phyloP scores from a whole-genome alignment of 495 filamentous ascomycete genomes.

The Physcia stellaris region DNA sequence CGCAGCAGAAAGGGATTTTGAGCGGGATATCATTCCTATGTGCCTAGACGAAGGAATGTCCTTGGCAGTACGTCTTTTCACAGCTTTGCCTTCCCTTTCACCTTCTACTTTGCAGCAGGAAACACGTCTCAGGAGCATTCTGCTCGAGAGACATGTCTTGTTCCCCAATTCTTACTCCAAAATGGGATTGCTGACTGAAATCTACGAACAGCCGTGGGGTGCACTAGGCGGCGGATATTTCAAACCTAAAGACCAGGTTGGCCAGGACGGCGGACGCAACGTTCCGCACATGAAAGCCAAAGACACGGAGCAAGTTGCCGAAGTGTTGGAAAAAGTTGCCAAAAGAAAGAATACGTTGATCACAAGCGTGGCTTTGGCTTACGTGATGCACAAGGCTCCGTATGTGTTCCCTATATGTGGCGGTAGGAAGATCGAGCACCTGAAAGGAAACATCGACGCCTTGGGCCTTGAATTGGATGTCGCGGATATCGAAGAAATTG shows the following conservation, averaged over 20 bases:
- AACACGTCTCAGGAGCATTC: too few species aligned
- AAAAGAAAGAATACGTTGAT: conserved; percentile 33
- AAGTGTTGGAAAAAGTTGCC: conserved; percentile 43
- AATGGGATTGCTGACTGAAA: too few species aligned
- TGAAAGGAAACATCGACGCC: conserved; percentile 49
- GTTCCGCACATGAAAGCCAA: conserved; percentile 13
- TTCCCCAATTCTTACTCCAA: too few species aligned
- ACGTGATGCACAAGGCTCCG: conserved; percentile 58
- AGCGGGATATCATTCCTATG: conserved; percentile 47
- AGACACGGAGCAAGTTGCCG: conserved; percentile 36
- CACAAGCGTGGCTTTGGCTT: conserved; percentile 54
- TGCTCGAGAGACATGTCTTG: too few species aligned
- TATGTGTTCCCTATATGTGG: conserved; percentile 70
- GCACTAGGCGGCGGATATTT: conserved; percentile 41
- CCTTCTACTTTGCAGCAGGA: too few species aligned
- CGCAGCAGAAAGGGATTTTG: conserved; percentile 31
- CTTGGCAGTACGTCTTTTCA: too few species aligned
- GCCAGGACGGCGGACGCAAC: conserved; percentile 20
- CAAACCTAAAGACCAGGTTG: conserved; percentile 25
- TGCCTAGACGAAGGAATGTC: conserved; percentile 42
- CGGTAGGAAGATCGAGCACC: conserved; percentile 48
- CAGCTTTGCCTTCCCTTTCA: too few species aligned
- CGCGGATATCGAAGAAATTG: conserved; percentile 44
- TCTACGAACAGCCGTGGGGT: too few species aligned
- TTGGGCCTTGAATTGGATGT: conserved; percentile 37